Percentiles rank a stretch among this genome's conserved stretches.
Conservation (phyloP, 192 early-diverging fungal species). For the Jimgerdemannia lactiflua region DNA sequence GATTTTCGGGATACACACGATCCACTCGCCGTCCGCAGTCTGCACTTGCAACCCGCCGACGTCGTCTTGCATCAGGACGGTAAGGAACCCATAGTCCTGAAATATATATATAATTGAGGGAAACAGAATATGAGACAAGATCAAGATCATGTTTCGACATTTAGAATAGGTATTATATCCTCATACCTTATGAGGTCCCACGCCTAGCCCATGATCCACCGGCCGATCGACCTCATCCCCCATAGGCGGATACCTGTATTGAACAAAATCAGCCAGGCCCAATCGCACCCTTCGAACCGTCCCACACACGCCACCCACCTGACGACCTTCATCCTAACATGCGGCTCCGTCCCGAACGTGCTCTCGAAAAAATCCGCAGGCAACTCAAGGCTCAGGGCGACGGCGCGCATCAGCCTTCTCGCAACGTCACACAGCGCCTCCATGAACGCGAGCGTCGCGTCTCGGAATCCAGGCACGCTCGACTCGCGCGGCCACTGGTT, state of each 20-base stretch:
- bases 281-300: no score
- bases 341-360: slow-evolving; percentile 36
- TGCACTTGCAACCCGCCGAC: slow-evolving; percentile 65
- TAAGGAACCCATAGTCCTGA: slow-evolving; percentile 47
- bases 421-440: slow-evolving; percentile 38
- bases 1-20: slow-evolving; percentile 21
- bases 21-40: slow-evolving; percentile 53
- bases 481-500: slow-evolving; percentile 55
- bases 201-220: slow-evolving; percentile 38
- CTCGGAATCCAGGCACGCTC: slow-evolving; percentile 40
- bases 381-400: slow-evolving; percentile 45
- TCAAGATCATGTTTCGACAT: neutral
- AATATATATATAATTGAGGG: neutral
- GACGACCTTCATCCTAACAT: slow-evolving; percentile 38
- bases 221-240: slow-evolving; percentile 26
- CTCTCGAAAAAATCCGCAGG: slow-evolving; percentile 29
- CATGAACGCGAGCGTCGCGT: slow-evolving; percentile 33
- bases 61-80: slow-evolving; percentile 53
- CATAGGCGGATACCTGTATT: slow-evolving; percentile 36
- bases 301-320: neutral
- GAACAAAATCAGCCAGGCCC: no score
- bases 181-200: slow-evolving; percentile 51
- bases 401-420: slow-evolving; percentile 38
- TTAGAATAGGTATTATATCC: neutral
- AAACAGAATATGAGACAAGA: neutral